Base-by-base conservation (phyloP, 2,329 filamentous ascomycete species). In the Microascus cirrosus region DNA sequence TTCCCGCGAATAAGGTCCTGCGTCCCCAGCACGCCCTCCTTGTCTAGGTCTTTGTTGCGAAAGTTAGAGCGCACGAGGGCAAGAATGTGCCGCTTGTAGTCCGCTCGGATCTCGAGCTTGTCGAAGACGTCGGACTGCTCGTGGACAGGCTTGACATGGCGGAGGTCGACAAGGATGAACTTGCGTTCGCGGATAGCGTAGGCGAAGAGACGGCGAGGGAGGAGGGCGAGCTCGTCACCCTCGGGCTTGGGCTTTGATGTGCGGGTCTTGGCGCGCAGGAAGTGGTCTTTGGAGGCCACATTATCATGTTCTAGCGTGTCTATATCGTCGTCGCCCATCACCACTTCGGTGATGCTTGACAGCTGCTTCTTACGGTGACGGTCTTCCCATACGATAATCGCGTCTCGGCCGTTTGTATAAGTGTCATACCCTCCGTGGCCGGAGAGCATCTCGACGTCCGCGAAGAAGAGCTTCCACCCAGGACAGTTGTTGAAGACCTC, bases 191-290 rank as follows among this genome's bases (percentile, higher is more conserved):
- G 68, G 1, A 75, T 63, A 1, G 69, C 71, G 25, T 74, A 75
- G 0, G 70, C 71, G 25, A 74, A 74, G 67, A 75, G 69, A 5
- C 72, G 71, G 65, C 69, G 71, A 8, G 73, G 73, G 0, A 75
- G 66, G 1, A 75, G 66, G 0, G 71, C 67, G 2, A 68, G 60
- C 63, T 96, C 89, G 60, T 95, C 89, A 53, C 94, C 88, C 24
- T 77, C 77, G 1, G 84, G 65, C 1, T 83, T 69, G 63, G 87
- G 82, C 25, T 83, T 78, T 59, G 3, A 68, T 0, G 62, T 66
- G 51, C 69, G 68, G 11, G 65, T 72, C 62, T 72, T 69, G n/a
- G 66, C 62, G 3, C 71, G 66, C 20, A 73, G 62, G 64, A 74
- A 73, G 65, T 2, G 54, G 59, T 1, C 65, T 63, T 51, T 71